Conservation (phyloP, 208 protist genomes). For the Acanthamoeba healyi region DNA sequence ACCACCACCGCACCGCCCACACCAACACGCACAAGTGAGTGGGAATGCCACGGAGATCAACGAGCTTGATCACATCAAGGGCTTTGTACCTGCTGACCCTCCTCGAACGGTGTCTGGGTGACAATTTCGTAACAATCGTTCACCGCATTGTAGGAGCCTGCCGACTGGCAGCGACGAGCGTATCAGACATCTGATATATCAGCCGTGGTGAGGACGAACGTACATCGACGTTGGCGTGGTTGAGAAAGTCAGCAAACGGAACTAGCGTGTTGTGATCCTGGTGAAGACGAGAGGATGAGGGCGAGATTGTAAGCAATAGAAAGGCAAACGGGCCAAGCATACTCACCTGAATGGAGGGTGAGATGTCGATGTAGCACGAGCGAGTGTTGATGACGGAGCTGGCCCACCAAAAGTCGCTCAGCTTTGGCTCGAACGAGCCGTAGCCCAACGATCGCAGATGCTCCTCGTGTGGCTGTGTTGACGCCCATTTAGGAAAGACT, state of each 20-base stretch:
- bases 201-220: not conserved
- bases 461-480: not conserved
- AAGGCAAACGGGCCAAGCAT: not conserved
- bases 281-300: not conserved
- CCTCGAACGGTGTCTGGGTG: not conserved
- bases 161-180: not conserved
- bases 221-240: slow-evolving; percentile 34
- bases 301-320: not conserved
- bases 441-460: not conserved
- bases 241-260: slow-evolving; percentile 48
- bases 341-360: not conserved
- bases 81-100: not conserved
- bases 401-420: slow-evolving; percentile 5
- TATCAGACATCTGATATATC: too few relatives aligned
- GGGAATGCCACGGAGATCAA: too few relatives aligned
- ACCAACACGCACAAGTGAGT: too few relatives aligned
- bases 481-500: too few relatives aligned
- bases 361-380: slow-evolving; percentile 29
- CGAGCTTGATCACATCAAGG: too few relatives aligned
- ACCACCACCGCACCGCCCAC: not conserved
- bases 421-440: not conserved
- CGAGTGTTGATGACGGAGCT: slow-evolving; percentile 26
- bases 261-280: slow-evolving; percentile 38
- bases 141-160: not conserved
- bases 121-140: not conserved